These are phyloP conservation scores for Grosmannia huntii DNA, from an alignment of 2,329 filamentous ascomycete species.

Conservation along the genomic window DNA sequence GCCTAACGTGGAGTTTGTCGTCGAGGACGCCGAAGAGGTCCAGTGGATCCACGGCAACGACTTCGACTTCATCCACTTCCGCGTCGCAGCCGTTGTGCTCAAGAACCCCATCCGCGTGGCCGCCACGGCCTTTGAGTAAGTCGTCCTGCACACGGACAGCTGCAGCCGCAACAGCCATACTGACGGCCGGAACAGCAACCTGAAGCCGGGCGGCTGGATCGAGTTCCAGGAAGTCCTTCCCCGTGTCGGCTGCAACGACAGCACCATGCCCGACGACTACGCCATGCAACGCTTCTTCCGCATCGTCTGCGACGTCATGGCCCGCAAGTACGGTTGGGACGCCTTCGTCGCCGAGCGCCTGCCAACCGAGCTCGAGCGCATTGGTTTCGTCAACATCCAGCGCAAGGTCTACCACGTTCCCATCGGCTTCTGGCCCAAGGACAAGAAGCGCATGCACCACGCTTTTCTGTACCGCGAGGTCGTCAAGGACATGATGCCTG, in stretches of 20 bases:
- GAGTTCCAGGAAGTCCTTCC: conserved; percentile 34
- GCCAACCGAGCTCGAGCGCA: conserved; percentile 19
- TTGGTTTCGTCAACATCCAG: conserved; percentile 31
- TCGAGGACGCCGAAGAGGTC: conserved; percentile 40
- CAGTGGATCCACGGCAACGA: conserved; percentile 42
- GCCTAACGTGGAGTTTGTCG: conserved; percentile 37
- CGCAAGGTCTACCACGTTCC: conserved; percentile 29
- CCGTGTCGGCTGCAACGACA: conserved; percentile 28
- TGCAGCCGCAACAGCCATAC: neutral
- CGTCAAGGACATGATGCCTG: conserved; percentile 25
- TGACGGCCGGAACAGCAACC: conserved; percentile 15
- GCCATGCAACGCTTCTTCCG: conserved; percentile 21
- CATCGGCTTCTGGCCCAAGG: conserved; percentile 31
- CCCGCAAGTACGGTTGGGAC: conserved; percentile 25
- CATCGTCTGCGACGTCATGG: conserved; percentile 12
- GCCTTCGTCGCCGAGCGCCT: conserved; percentile 19
- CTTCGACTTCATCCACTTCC: conserved; percentile 48
- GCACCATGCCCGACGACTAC: conserved; percentile 28
- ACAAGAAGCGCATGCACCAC: conserved; percentile 25
- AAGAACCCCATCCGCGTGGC: conserved; percentile 36
- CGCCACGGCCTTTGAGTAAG: conserved; percentile 28
- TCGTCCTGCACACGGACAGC: neutral
- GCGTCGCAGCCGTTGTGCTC: conserved; percentile 40
- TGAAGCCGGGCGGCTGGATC: conserved; percentile 36
- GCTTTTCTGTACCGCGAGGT: conserved; percentile 27